Conservation (phyloP, 176 grass and related monocot species). For the Juncus inflexus region DNA sequence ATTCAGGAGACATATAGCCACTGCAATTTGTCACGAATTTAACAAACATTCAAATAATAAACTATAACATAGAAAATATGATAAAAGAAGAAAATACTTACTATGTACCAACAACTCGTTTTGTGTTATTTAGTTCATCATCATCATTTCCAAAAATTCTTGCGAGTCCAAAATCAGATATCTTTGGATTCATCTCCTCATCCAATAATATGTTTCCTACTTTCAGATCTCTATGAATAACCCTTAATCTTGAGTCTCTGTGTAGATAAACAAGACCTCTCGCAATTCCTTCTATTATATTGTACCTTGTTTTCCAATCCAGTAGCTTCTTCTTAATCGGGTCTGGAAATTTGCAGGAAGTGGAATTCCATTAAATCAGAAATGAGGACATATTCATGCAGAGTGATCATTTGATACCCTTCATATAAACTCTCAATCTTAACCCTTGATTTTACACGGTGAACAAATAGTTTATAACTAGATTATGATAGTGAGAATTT, state of each 20-base stretch:
- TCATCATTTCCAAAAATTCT: slow-evolving; percentile 24
- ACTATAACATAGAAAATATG: background rate
- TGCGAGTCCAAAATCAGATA: slow-evolving; percentile 24
- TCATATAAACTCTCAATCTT: too few relatives aligned
- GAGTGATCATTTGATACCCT: too few relatives aligned
- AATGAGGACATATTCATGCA: too few relatives aligned
- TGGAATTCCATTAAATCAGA: background rate
- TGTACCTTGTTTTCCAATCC: slow-evolving; percentile 24
- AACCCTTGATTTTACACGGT: too few relatives aligned
- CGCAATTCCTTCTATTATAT: slow-evolving; percentile 28
- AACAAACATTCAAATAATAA: slow-evolving; percentile 2
- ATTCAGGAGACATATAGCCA: slow-evolving; percentile 27
- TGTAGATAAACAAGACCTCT: slow-evolving; percentile 22
- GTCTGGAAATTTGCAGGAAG: slow-evolving; percentile 5
- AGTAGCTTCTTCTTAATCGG: slow-evolving; percentile 13
- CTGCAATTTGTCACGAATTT: slow-evolving; percentile 12
- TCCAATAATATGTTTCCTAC: slow-evolving; percentile 27
- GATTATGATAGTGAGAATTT: too few relatives aligned
- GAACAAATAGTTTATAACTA: too few relatives aligned
- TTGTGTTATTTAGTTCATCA: slow-evolving; percentile 24
- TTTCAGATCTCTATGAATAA: slow-evolving; percentile 26
- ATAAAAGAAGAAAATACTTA: slow-evolving; percentile 7
- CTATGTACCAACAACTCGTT: slow-evolving; percentile 23
- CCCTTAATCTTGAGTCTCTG: slow-evolving; percentile 23
- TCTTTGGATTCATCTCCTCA: slow-evolving; percentile 25